Conservation (phyloP, 2,329 filamentous ascomycete genomes). For the Ophiocordyceps australis region DNA sequence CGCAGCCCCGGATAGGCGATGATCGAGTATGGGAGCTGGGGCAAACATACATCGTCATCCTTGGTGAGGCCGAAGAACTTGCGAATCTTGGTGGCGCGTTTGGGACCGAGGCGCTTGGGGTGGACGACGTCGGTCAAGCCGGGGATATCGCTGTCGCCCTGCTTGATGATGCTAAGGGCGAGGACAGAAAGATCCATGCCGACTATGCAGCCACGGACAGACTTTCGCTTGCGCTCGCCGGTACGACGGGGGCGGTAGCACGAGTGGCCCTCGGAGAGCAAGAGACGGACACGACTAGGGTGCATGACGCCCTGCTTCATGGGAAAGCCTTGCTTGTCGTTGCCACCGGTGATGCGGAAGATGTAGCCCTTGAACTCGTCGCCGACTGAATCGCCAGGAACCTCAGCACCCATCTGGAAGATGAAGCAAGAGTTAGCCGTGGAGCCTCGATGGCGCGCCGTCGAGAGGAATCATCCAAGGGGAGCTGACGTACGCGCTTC, state of each 20-base stretch:
- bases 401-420: constrained; percentile 66
- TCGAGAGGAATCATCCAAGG: no score
- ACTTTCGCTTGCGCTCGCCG: constrained; percentile 99
- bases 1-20: constrained; percentile 50
- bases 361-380: constrained; percentile 99
- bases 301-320: constrained; percentile 99
- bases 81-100: constrained; percentile 99
- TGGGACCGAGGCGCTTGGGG: constrained; percentile 98
- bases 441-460: no score
- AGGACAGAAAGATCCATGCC: constrained; percentile 89
- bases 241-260: constrained; percentile 98
- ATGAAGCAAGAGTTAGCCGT: no score
- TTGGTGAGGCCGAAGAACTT: constrained; percentile 99
- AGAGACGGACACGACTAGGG: constrained; percentile 93
- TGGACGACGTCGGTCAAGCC: constrained; percentile 94
- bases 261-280: constrained; percentile 90
- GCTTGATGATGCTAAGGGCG: constrained; percentile 91
- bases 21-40: constrained; percentile 36
- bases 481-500: constrained; percentile 54
- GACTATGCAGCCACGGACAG: constrained; percentile 96
- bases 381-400: constrained; percentile 84
- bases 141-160: constrained; percentile 86
- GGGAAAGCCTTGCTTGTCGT: constrained; percentile 99
- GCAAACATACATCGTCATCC: constrained; percentile 96
- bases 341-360: constrained; percentile 98